phyloP scores from a whole-genome alignment of 2,329 filamentous ascomycete species.

The Penicillium nordicum region DNA sequence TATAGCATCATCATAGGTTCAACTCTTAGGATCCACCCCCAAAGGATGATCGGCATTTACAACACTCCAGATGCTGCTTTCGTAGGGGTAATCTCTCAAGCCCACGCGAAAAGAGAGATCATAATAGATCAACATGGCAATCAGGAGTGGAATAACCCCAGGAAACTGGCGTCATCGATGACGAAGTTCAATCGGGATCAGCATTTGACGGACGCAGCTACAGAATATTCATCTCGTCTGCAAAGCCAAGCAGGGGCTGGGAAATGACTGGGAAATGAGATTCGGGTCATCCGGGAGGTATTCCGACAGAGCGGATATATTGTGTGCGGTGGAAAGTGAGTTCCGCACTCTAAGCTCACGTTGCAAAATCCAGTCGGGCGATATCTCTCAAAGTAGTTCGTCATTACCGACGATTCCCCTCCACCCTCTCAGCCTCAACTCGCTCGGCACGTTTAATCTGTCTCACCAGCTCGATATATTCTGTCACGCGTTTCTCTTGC shows the following conservation, averaged over 20 bases:
- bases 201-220: background rate
- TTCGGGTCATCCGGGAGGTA: background rate
- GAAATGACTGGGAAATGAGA: background rate
- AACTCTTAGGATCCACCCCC: conserved; percentile 10
- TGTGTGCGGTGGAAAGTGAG: background rate
- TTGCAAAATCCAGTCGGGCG: background rate
- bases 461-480: conserved; percentile 45
- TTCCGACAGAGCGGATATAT: background rate
- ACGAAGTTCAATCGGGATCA: background rate
- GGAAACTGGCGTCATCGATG: conserved; percentile 5
- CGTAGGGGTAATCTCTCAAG: conserved; percentile 5
- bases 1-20: background rate
- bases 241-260: background rate
- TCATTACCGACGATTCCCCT: conserved; percentile 12
- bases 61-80: conserved; percentile 3
- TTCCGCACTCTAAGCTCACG: background rate
- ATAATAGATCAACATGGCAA: conserved; percentile 13
- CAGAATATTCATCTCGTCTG: background rate
- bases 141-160: conserved; percentile 6
- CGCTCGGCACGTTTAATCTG: conserved; percentile 42
- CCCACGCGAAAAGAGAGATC: conserved; percentile 17
- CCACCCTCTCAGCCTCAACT: conserved; percentile 30
- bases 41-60: conserved; percentile 13
- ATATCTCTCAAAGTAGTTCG: background rate
- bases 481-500: conserved; percentile 46